These are phyloP conservation scores for Phylloporus rhodoxanthus DNA, from an alignment of 768 basidiomycete genomes.

Conservation along the genomic window DNA sequence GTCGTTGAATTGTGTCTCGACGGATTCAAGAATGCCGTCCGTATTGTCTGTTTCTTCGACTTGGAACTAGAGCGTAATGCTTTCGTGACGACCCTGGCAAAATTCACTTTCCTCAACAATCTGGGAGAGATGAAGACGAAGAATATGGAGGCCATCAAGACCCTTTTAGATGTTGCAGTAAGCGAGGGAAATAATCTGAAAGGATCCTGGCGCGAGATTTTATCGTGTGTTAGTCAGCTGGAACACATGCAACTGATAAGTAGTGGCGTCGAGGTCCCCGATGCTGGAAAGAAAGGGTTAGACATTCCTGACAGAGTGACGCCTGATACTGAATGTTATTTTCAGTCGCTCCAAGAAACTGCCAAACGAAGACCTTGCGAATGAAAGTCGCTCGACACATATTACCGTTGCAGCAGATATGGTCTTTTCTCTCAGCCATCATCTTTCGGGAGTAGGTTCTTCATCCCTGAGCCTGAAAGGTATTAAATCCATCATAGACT, in stretches of 20 bases:
- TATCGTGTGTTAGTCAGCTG: slow-evolving; percentile 95
- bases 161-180: slow-evolving; percentile 88
- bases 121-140: slow-evolving; percentile 98
- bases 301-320: slow-evolving; percentile 20
- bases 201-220: slow-evolving; percentile 92
- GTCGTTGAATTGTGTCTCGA: slow-evolving; percentile 88
- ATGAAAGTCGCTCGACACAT: slow-evolving; percentile 94
- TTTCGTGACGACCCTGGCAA: slow-evolving; percentile 91
- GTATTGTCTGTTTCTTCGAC: slow-evolving; percentile 94
- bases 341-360: slow-evolving; percentile 47
- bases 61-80: slow-evolving; percentile 97
- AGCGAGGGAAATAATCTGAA: slow-evolving; percentile 96
- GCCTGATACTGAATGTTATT: slow-evolving; percentile 6
- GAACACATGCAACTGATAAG: slow-evolving; percentile 98
- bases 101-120: slow-evolving; percentile 97
- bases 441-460: slow-evolving; percentile 82
- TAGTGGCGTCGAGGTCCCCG: slow-evolving; percentile 79
- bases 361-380: slow-evolving; percentile 89
- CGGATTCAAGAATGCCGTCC: slow-evolving; percentile 95
- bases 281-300: slow-evolving; percentile 75
- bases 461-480: not conserved
- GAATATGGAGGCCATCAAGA: slow-evolving; percentile 98
- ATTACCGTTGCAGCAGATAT: slow-evolving; percentile 99
- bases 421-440: slow-evolving; percentile 96
- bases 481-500: slow-evolving; percentile 44